Conservation (phyloP, 805 yeast genomes). For the Yamadazyma insecticola region DNA sequence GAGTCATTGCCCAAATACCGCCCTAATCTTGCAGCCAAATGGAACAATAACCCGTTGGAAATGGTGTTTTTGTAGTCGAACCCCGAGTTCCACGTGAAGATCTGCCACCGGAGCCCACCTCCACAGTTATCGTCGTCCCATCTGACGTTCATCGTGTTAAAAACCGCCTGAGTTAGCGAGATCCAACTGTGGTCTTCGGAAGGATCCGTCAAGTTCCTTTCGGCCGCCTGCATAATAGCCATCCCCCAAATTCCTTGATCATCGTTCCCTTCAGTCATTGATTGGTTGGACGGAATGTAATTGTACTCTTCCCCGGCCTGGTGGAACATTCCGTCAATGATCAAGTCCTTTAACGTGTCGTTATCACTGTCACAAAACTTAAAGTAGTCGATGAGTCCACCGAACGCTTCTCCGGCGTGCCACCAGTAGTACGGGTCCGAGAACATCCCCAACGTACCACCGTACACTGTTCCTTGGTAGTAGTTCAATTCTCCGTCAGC, state of each 20-base stretch:
- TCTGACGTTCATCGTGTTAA: constrained; percentile 79
- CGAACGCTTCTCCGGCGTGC: constrained; percentile 47
- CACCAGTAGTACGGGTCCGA: constrained; percentile 44
- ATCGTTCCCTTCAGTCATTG: constrained; percentile 43
- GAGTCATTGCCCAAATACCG: constrained; percentile 71
- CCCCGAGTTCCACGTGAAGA: constrained; percentile 88
- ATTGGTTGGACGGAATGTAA: constrained; percentile 39
- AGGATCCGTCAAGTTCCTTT: constrained; percentile 35
- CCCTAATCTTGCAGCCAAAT: constrained; percentile 78
- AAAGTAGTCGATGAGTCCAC: constrained; percentile 38
- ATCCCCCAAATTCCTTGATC: constrained; percentile 47
- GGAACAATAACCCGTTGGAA: constrained; percentile 84
- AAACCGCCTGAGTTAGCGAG: constrained; percentile 78
- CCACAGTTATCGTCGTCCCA: constrained; percentile 74
- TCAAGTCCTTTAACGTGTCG: constrained; percentile 12
- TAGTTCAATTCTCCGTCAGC: constrained; percentile 38
- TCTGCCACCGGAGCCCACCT: constrained; percentile 96
- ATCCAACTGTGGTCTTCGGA: constrained; percentile 73
- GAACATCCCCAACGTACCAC: constrained; percentile 44
- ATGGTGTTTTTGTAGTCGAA: constrained; percentile 88
- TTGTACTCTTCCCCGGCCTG: constrained; percentile 35
- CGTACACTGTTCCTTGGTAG: constrained; percentile 33
- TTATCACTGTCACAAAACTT: constrained; percentile 33
- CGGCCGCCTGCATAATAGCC: constrained; percentile 41
- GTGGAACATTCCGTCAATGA: constrained; percentile 35